These are phyloP conservation scores for Arabidopsis arenosa DNA, from an alignment of 345 rosid genomes.

Conservation along the genomic window DNA sequence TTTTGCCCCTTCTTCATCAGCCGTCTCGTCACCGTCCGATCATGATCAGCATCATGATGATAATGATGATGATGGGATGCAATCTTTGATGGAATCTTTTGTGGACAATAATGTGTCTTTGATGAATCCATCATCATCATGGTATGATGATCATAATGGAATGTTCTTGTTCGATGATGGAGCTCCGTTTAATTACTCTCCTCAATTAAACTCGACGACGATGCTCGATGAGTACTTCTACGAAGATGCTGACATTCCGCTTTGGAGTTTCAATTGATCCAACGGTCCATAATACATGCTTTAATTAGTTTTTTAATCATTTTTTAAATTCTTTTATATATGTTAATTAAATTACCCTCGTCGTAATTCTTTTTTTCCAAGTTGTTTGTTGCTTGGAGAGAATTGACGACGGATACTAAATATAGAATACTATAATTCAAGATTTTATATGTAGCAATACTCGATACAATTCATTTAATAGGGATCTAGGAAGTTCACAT, in stretches of 20 bases:
- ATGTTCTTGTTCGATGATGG: conserved; percentile 47
- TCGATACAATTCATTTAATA: not conserved
- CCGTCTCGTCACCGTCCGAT: conserved; percentile 48
- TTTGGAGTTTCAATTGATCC: conserved; percentile 79
- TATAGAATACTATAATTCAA: conserved; percentile 17
- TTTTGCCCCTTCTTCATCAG: conserved; percentile 39
- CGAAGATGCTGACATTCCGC: conserved; percentile 70
- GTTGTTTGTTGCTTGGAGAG: conserved; percentile 39
- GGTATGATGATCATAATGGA: conserved; percentile 55
- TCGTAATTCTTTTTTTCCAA: conserved; percentile 16
- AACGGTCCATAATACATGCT: conserved; percentile 30
- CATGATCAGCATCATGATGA: conserved; percentile 44
- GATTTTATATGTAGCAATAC: not conserved
- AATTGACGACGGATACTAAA: conserved; percentile 26
- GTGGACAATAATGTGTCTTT: conserved; percentile 37
- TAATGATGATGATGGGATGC: conserved; percentile 45
- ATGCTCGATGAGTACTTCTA: conserved; percentile 57
- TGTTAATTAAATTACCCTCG: conserved; percentile 23
- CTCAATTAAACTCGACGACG: conserved; percentile 34
- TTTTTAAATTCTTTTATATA: conserved; percentile 29
- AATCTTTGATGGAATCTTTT: conserved; percentile 46
- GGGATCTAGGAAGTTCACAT: not conserved
- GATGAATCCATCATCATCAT: conserved; percentile 47
- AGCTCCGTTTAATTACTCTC: conserved; percentile 50
- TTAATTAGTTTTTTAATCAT: conserved; percentile 6